A percentile compares a stretch with the other conserved stretches of the same genome.
phyloP scores from a whole-genome alignment of 768 basidiomycete species.

The Serendipita vermifera region DNA sequence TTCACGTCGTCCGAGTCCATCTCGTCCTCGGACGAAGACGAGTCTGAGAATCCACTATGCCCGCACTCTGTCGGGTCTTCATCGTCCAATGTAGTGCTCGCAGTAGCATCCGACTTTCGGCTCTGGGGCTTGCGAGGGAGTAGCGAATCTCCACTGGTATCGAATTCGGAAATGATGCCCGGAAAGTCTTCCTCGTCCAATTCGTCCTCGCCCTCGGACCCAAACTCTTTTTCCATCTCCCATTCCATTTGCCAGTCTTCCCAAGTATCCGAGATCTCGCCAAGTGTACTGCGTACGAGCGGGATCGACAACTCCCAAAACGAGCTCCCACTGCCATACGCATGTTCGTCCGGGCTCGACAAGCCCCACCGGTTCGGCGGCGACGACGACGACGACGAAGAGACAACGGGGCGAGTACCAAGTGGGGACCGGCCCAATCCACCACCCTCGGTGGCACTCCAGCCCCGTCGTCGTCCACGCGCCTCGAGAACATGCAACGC shows the following conservation, averaged over 20 bases:
- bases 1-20: background rate
- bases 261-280: constrained; percentile 7
- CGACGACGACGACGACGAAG: background rate
- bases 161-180: background rate
- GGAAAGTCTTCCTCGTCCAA: background rate
- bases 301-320: constrained; percentile 5
- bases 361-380: background rate
- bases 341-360: background rate
- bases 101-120: too few species aligned
- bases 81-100: too few species aligned
- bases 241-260: constrained; percentile 9
- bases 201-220: background rate
- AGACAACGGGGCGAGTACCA: background rate
- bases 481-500: background rate
- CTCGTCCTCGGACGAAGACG: background rate
- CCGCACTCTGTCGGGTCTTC: too few species aligned
- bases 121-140: too few species aligned
- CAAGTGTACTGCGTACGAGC: background rate
- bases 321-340: background rate
- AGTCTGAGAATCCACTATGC: background rate
- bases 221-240: constrained; percentile 7
- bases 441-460: background rate
- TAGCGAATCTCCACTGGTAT: too few species aligned
- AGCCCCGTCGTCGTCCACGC: background rate
- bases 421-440: background rate